Percentiles rank a stretch among this genome's conserved stretches.
phyloP scores from a whole-genome alignment of 2,329 filamentous ascomycete species.

The Paramyrothecium roridum region DNA sequence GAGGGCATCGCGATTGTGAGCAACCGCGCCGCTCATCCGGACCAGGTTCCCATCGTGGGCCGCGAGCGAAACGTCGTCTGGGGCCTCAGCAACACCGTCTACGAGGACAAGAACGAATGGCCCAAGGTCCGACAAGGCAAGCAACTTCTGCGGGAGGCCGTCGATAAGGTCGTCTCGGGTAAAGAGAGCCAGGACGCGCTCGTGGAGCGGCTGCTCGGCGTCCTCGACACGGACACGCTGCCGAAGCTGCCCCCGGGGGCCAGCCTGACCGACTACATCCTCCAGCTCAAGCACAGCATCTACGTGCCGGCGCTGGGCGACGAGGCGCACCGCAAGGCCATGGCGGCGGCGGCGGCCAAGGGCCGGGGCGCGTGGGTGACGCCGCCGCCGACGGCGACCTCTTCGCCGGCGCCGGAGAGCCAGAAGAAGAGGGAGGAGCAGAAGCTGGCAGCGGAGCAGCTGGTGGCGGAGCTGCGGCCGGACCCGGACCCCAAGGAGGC shows the following conservation, averaged over 20 bases:
- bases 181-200: conserved; percentile 43
- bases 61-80: conserved; percentile 49
- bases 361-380: conserved; percentile 35
- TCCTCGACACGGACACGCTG: conserved; percentile 57
- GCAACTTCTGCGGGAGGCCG: conserved; percentile 37
- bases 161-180: conserved; percentile 35
- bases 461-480: conserved; percentile 32
- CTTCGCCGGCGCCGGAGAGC: background rate
- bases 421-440: conserved; percentile 12
- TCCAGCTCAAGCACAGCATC: conserved; percentile 54
- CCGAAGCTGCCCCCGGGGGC: conserved; percentile 36
- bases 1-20: conserved; percentile 59
- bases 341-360: conserved; percentile 36
- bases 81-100: conserved; percentile 62
- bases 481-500: conserved; percentile 24
- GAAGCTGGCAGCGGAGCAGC: conserved; percentile 30
- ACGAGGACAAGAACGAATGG: conserved; percentile 49
- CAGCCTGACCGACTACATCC: conserved; percentile 52
- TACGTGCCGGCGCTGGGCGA: conserved; percentile 59
- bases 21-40: conserved; percentile 52
- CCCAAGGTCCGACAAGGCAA: conserved; percentile 58
- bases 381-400: conserved; percentile 10
- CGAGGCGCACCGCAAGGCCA: conserved; percentile 38
- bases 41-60: conserved; percentile 56
- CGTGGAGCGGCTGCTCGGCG: conserved; percentile 45